Percentiles rank a stretch among this genome's conserved stretches.
Evolutionary conservation across 352 stramenopile species (phyloP).

Genomic region (Globisporangium heterothallicum): DNA sequence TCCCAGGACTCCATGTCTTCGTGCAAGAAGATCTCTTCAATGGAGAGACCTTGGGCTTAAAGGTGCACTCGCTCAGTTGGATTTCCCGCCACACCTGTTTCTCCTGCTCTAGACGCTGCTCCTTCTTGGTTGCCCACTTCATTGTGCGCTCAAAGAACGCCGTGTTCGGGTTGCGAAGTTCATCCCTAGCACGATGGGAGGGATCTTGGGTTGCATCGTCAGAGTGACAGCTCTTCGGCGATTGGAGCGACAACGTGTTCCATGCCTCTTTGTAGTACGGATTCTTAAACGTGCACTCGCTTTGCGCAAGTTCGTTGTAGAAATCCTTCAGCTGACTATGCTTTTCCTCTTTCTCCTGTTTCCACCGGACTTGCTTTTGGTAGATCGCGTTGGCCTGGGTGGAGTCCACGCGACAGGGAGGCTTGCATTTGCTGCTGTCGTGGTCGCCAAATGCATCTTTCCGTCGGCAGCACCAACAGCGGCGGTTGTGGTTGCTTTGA

Average conservation of each 20-base stretch:
- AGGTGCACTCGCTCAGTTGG: constrained; percentile 51
- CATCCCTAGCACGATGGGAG: background rate
- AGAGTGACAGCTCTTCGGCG: constrained; percentile 1
- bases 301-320: constrained; percentile 26
- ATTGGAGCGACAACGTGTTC: constrained; percentile 11
- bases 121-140: constrained; percentile 31
- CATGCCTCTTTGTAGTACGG: constrained; percentile 41
- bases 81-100: constrained; percentile 32
- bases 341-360: constrained; percentile 35
- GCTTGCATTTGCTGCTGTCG: background rate
- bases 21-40: background rate
- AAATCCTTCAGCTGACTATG: constrained; percentile 26
- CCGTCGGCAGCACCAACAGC: constrained; percentile 22
- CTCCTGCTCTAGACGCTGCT: constrained; percentile 28
- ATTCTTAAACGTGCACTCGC: constrained; percentile 57
- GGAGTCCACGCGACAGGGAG: constrained; percentile 14
- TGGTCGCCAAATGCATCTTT: background rate
- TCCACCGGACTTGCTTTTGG: constrained; percentile 55
- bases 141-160: constrained; percentile 50
- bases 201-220: background rate
- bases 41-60: constrained; percentile 28
- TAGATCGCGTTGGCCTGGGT: constrained; percentile 43
- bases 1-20: constrained; percentile 4
- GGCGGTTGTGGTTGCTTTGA: constrained; percentile 4
- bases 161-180: constrained; percentile 10